Conservation (phyloP, 306 rosid genomes). For the Cyclanthera cordifolia region DNA sequence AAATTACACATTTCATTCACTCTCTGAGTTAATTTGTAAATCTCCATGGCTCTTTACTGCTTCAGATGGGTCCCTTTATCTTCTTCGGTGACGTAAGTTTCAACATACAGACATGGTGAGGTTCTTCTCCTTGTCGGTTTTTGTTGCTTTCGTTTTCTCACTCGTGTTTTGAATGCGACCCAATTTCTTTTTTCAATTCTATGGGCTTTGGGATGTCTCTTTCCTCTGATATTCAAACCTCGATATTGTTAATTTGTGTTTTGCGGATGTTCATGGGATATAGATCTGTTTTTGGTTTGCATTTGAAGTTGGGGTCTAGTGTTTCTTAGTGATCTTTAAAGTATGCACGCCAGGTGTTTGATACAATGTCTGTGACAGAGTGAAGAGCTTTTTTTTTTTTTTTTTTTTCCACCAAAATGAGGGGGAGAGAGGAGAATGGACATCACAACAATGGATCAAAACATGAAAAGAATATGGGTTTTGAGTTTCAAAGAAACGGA, state of each 20-base stretch:
- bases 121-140: constrained; percentile 10
- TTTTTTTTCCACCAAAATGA: constrained; percentile 29
- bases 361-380: neutral
- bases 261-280: neutral
- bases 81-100: constrained; percentile 7
- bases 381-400: neutral
- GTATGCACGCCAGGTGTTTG: neutral
- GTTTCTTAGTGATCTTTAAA: neutral
- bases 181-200: neutral
- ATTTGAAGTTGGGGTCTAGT: constrained; percentile 9
- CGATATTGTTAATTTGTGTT: neutral
- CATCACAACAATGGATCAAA: constrained; percentile 42
- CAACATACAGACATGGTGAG: constrained; percentile 10
- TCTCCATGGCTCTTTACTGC: neutral
- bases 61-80: constrained; percentile 14
- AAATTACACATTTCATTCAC: neutral
- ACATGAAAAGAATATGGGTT: constrained; percentile 37
- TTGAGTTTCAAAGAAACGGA: constrained; percentile 65
- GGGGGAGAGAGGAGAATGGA: constrained; percentile 66
- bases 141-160: constrained; percentile 1
- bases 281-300: constrained; percentile 6
- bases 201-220: constrained; percentile 8
- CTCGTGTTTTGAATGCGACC: constrained; percentile 2
- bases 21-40: neutral
- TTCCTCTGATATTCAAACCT: neutral